phyloP scores from a whole-genome alignment of 176 grass and related monocot species.

The Pontederia paniculata region DNA sequence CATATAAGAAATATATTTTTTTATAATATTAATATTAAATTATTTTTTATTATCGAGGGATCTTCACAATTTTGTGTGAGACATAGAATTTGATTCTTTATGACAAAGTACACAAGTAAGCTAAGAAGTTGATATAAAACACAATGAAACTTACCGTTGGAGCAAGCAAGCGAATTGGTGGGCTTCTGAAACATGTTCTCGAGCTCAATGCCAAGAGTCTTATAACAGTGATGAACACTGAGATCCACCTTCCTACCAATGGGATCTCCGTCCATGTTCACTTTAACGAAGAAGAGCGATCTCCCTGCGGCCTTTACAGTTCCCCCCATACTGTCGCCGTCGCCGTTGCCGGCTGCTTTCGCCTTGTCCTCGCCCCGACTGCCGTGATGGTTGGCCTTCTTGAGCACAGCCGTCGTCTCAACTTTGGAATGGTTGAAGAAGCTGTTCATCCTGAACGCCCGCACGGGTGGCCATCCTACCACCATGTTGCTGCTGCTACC shows the following conservation, averaged over 20 bases:
- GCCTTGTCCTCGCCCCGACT: too few species aligned
- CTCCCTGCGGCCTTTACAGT: constrained; percentile 21
- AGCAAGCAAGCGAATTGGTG: not conserved
- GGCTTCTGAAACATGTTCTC: constrained; percentile 74
- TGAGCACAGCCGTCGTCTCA: constrained; percentile 21
- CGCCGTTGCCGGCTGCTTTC: not conserved
- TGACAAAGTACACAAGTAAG: too few species aligned
- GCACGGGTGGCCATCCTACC: constrained; percentile 83
- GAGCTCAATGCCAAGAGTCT: constrained; percentile 48
- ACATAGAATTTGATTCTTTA: too few species aligned
- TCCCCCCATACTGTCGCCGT: constrained; percentile 33
- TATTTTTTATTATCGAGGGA: too few species aligned
- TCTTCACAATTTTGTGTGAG: too few species aligned
- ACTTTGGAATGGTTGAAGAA: constrained; percentile 60
- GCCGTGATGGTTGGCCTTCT: constrained; percentile 9
- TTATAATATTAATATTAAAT: too few species aligned
- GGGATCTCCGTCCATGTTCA: constrained; percentile 77
- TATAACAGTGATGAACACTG: constrained; percentile 42
- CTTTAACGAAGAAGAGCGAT: constrained; percentile 51
- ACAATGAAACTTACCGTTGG: too few species aligned
- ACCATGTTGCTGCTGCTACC: constrained; percentile 41
- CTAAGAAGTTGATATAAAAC: too few species aligned
- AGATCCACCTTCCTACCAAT: constrained; percentile 88
- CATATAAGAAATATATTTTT: too few species aligned
- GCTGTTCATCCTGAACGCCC: constrained; percentile 71